These are phyloP conservation scores for Acrocalymma vagum DNA, from an alignment of 2,329 filamentous ascomycete genomes.

Conservation along the genomic window DNA sequence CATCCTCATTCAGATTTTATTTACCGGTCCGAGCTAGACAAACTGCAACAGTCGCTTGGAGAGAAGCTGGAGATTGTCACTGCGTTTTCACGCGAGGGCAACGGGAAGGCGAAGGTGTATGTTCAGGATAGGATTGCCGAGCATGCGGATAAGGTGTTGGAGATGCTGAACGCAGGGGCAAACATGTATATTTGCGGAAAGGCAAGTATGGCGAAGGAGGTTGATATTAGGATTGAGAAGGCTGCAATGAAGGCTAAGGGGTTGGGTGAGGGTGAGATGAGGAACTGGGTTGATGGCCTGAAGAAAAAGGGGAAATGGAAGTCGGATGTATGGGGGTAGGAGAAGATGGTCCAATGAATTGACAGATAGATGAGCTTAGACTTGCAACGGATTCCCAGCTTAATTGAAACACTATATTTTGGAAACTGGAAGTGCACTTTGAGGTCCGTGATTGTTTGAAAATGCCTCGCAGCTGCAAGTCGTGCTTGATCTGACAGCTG, in stretches of 20 bases:
- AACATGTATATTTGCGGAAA: conserved; percentile 53
- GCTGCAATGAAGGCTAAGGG: conserved; percentile 45
- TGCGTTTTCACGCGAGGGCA: conserved; percentile 31
- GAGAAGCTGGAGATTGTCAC: conserved; percentile 34
- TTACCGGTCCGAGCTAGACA: conserved; percentile 35
- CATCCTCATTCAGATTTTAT: conserved; percentile 40
- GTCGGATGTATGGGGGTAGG: conserved; percentile 62
- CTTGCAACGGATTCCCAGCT: too few species aligned
- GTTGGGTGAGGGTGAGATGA: conserved; percentile 52
- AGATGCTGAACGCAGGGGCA: conserved; percentile 47
- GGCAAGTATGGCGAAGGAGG: conserved; percentile 53
- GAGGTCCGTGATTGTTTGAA: too few species aligned
- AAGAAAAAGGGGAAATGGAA: conserved; percentile 63
- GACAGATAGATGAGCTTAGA: too few species aligned
- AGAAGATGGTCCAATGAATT: conserved; percentile 9
- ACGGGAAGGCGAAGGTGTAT: conserved; percentile 33
- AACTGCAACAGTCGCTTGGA: conserved; percentile 26
- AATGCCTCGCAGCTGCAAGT: too few species aligned
- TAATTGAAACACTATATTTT: too few species aligned
- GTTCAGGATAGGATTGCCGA: conserved; percentile 51
- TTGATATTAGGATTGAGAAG: conserved; percentile 48
- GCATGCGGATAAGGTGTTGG: conserved; percentile 36
- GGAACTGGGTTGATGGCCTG: conserved; percentile 57
- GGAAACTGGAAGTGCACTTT: too few species aligned
- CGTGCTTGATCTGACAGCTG: too few species aligned